Conservation (phyloP, 2,329 filamentous ascomycete species). For the Stenocarpella maydis region DNA sequence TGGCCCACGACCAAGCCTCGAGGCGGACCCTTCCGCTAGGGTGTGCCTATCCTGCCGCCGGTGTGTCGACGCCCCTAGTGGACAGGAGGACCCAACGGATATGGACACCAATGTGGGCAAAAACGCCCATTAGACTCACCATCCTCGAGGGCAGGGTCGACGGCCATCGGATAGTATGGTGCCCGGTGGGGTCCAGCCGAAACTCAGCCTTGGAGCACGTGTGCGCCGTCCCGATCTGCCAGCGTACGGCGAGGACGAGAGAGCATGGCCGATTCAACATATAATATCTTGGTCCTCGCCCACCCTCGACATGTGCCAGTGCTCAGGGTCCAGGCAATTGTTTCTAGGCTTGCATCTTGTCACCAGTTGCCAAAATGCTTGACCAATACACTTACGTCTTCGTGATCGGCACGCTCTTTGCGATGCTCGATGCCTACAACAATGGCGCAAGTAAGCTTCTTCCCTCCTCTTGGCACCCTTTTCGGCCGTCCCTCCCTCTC, state of each 20-base stretch:
- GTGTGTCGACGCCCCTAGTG: slow-evolving; percentile 2
- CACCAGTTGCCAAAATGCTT: slow-evolving; percentile 59
- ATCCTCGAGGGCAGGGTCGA: background rate
- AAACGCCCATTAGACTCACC: slow-evolving; percentile 15
- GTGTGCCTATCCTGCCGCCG: background rate
- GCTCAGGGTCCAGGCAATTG: background rate
- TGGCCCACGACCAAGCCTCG: slow-evolving; percentile 23
- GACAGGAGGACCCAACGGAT: slow-evolving; percentile 7
- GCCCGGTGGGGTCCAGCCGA: slow-evolving; percentile 7
- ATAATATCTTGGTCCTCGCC: slow-evolving; percentile 6
- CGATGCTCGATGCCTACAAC: slow-evolving; percentile 80
- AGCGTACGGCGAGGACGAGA: background rate
- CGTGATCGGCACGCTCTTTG: slow-evolving; percentile 78
- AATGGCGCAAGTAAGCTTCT: slow-evolving; percentile 73
- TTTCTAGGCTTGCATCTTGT: slow-evolving; percentile 28
- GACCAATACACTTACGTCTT: slow-evolving; percentile 75
- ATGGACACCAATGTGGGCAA: slow-evolving; percentile 1
- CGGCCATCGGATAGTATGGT: slow-evolving; percentile 6
- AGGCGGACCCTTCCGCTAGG: slow-evolving; percentile 22
- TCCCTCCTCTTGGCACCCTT: background rate
- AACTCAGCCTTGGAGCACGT: slow-evolving; percentile 5
- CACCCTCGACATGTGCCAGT: background rate
- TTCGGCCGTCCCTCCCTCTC: background rate
- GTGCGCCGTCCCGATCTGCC: background rate
- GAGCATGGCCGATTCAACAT: background rate